Evolutionary conservation across 2,329 filamentous ascomycete genomes (phyloP).

Genomic region (Drechslerella coelobrocha): DNA sequence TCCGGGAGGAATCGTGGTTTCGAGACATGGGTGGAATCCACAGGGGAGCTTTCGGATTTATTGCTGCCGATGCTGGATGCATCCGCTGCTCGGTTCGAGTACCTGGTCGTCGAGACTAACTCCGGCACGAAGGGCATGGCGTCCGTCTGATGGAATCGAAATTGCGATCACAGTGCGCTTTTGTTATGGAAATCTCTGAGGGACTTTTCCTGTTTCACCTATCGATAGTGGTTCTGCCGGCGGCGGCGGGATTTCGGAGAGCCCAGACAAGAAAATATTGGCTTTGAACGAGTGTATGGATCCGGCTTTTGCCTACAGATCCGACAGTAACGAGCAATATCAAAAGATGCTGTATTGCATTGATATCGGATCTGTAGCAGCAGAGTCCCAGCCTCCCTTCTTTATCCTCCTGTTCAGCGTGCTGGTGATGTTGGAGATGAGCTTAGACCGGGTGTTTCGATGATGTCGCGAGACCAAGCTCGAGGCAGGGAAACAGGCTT

Average conservation of each 20-base stretch:
- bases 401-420: neutral
- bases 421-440: neutral
- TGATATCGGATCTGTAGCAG: neutral
- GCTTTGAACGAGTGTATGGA: constrained; percentile 29
- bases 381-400: neutral
- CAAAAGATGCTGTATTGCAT: neutral
- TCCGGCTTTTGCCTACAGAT: neutral
- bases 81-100: constrained; percentile 38
- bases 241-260: constrained; percentile 42
- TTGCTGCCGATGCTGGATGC: constrained; percentile 11
- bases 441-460: constrained; percentile 10
- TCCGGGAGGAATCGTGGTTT: constrained; percentile 52
- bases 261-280: constrained; percentile 5
- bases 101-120: constrained; percentile 45
- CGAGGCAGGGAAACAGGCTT: constrained; percentile 1
- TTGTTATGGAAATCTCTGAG: constrained; percentile 14
- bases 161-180: neutral
- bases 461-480: neutral
- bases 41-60: neutral
- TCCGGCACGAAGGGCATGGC: constrained; percentile 49
- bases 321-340: constrained; percentile 6
- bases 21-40: constrained; percentile 18
- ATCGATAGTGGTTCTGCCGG: constrained; percentile 10
- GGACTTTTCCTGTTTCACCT: constrained; percentile 23
- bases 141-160: neutral